Conservation (phyloP, 139 green algal genomes). For the Chlamydomonas schloesseri region DNA sequence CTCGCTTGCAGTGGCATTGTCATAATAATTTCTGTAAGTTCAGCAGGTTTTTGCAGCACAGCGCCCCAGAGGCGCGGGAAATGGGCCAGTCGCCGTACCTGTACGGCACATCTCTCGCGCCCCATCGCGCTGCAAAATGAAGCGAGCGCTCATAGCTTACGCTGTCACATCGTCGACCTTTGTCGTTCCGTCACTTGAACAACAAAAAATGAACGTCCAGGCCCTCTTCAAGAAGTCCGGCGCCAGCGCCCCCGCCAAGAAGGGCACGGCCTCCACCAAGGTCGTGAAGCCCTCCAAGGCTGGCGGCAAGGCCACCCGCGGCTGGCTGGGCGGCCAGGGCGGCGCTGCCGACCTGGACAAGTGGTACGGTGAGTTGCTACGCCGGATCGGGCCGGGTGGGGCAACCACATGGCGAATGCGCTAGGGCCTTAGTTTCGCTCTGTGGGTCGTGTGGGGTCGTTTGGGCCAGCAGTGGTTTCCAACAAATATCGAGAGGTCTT, state of each 20-base stretch:
- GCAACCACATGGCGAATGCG: no score
- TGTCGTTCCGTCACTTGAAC: neutral
- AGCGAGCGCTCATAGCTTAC: neutral
- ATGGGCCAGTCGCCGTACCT: no score
- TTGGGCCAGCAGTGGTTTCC: neutral
- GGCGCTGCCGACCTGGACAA: constrained; percentile 77
- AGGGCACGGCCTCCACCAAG: constrained; percentile 43
- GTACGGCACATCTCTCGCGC: no score
- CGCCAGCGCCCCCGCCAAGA: constrained; percentile 45
- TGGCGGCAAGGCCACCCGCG: constrained; percentile 20
- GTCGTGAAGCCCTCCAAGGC: constrained; percentile 7
- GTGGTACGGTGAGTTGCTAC: constrained; percentile 84
- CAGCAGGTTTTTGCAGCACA: no score
- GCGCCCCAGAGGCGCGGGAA: no score
- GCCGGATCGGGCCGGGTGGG: neutral
- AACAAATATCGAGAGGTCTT: neutral
- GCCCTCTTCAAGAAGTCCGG: constrained; percentile 72
- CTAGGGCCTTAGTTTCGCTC: no score
- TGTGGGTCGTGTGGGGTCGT: neutral
- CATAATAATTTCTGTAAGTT: no score
- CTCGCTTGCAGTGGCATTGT: no score
- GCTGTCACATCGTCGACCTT: neutral
- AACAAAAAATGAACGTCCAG: constrained; percentile 59
- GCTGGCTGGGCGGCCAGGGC: constrained; percentile 43
- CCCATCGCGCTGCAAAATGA: no score